Base-by-base conservation (phyloP, 805 yeast genomes). In the Lachancea meyersii region DNA sequence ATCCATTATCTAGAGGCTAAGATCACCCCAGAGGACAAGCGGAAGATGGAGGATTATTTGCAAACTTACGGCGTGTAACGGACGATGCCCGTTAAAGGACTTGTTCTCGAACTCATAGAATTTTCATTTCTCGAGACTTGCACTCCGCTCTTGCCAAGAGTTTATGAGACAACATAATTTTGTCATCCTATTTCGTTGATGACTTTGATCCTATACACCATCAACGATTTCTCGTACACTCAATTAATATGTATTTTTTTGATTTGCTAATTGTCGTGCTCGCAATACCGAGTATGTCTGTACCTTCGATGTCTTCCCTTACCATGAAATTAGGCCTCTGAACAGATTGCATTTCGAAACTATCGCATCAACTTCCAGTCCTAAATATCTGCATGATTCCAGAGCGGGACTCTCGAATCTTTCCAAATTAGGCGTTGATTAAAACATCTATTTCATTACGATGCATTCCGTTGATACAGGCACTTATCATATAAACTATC, bases 11-110 rank as follows among this genome's bases (percentile, higher is more conserved):
- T 87, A 57, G 68, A 70, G 31, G 72, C 69, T 33, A 75, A 72
- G 58, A 69, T 85, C 54, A 66, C 79, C 7, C 66, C 70, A 7
- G 82, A 78, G 42, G 79, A 83, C 57, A 71, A 76, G 50, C 69
- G 63, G 17, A 68, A 75, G 43, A 76, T 85, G 50, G 70, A 77
- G 51, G 75, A 73, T 43, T 85, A 85, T 68, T 65, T 71, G 47
- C 61, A 55, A 48, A 62, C 60, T 13, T 70, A 58, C 47, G 73
- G 68, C 46, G 65, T 61, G 41, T 57, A 35, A 34, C 22, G 19
- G 31, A 2, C 20, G 23, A 30, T 18, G 31, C 18, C 32, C 31
- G 26, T 8, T 11, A 7, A 4, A 23, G 35, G 6, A 14, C 20
- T 34, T 11, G n/a, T 10, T 23, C 6, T 9, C 14, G 14, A 23